Evolutionary conservation across 192 early-diverging fungal species (phyloP), one percentile per base, ranked within the genome.

Genomic region (Mortierella antarctica): DNA sequence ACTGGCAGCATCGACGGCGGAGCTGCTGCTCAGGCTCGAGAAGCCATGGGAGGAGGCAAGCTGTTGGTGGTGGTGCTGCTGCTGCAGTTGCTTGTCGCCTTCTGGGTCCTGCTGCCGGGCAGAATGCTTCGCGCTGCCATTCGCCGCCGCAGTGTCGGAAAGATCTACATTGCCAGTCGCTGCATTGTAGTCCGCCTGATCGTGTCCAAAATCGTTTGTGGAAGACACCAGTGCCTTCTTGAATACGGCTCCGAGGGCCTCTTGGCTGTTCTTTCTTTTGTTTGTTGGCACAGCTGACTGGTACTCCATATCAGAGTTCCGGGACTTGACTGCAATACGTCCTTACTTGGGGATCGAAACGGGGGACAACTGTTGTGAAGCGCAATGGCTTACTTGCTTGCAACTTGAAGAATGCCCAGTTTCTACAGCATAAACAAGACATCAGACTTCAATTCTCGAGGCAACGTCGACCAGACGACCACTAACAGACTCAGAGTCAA

Each of bases 201-300:
- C 47, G 18, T 7, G 10, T 15, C 13, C 50, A 46, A 44, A 17
- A 13, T 14, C 41, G 46, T 20, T 39, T 11, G 51, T 23, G 15
- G 65, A 42, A 20, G 74, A 68, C 5, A 69, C 67, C 17, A 69
- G 67, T 10, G 69, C 64, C 58, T 67, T 79, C 46, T 79, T 79
- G 50, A 65, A 79, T 31, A 68, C 57, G 21, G 48, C 49, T 7
- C 61, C 23, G 11, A 40, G 60, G 14, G 42, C 42, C 2, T 79
- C 75, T 23, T 65, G 68, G 23, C 52, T 70, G 57, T 65, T 71
- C 58, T 69, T 79, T 57, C 73, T 40, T 46, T 74, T 74, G 12
- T 48, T 74, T 13, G 21, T 74, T 13, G 21, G 15, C 11, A 49
- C 45, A 15, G 54, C 18, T 18, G 66, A 41, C 55, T 67, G 66